Evolutionary conservation across 148 eudicot genomes (phyloP), one percentile per base, ranked within the genome.

Genomic region (Cornus kousa): DNA sequence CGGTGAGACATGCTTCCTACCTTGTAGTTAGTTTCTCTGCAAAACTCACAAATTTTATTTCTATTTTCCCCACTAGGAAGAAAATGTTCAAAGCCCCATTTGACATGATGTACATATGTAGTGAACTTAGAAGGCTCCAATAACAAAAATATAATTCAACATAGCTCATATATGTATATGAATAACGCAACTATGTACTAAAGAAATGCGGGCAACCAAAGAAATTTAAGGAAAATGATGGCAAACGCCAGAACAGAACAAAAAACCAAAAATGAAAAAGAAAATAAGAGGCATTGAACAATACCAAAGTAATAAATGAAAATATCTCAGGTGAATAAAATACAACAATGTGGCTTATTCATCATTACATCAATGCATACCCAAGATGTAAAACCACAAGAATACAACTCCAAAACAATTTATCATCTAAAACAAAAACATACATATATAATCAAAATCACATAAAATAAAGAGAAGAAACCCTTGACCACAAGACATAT

Each of bases 1-100:
- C 88, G 86, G 59, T 86, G 88, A 69, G 86, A 86, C 88, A 86
- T 86, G 65, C 7, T 80, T 48, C 72, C 39, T 28, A 12, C 22
- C 10, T 74, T 5, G 20, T 9, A 70, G 13, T 68, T 79, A 12
- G 4, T 76, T 28, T 28, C 28, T 28, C 87, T 85, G 85, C 83
- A 82, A 80, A 72, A 77, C 76, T 73, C 39, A 35, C 22, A 0
- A 14, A 73, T 0, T 0, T 77, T 20, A 68, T 73, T 68, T 73
- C 46, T 69, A 39, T 2, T 65, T 64, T 11, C 10, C n/a, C 5
- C n/a, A 62, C 23, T 62, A 62, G 22, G 24, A n/a, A 62, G 2
- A 53, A 12, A 53, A 53, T 7, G 9, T 62, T n/a, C 24, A 4
- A 62, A 19, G 22, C 7, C 48, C 10, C 8, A 6, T 43, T 43